Base-by-base conservation (phyloP, 495 filamentous ascomycete genomes). In the Talaromyces wortmannii region DNA sequence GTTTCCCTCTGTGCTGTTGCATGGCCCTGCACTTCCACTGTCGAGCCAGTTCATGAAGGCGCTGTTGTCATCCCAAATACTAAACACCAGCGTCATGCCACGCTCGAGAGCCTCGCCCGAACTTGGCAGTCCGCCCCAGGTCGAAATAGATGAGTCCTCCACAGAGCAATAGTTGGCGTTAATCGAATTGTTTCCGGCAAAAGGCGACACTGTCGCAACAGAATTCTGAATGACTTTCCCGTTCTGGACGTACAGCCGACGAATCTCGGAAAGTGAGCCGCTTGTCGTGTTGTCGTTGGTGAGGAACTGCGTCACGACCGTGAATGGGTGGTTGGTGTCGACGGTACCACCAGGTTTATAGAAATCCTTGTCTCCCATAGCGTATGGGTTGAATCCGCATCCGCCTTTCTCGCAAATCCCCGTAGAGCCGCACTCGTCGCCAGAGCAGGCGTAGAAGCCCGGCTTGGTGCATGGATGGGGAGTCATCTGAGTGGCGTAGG, bases 41-140 rank as follows among this genome's bases (percentile, higher is more conserved):
- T 88, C 85, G 11, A 88, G 65, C 83, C 84, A 88, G 44, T 73
- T 73, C 85, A 87, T 87, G 63, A 74, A 78, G 2, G 68, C 66
- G n/a, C 73, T 68, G 13, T 67, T 63, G 52, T 83, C 82, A 67
- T 80, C 82, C 84, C 84, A 88, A 53, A 88, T 76, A 57, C 74
- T 79, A 59, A 88, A 78, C 2, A 78, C 73, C n/a, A 88, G 63
- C 1, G 86, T 83, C 84, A 89, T 88, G 3, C 85, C 84, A 0
- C 81, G 63, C 0, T 56, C 67, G 32, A 89, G 55, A 0, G 69
- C 67, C 8, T 59, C 57, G 2, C 67, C 66, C 57, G 69, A 69
- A 13, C 55, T 60, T 55, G 58, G 59, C 51, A 70, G 31, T 0
- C 69, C 69, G 0, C 66, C 67, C 31, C 62, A 60, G 7, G 57